phyloP scores from a whole-genome alignment of 129 eudicot genomes.

The Smallanthus sonchifolius region DNA sequence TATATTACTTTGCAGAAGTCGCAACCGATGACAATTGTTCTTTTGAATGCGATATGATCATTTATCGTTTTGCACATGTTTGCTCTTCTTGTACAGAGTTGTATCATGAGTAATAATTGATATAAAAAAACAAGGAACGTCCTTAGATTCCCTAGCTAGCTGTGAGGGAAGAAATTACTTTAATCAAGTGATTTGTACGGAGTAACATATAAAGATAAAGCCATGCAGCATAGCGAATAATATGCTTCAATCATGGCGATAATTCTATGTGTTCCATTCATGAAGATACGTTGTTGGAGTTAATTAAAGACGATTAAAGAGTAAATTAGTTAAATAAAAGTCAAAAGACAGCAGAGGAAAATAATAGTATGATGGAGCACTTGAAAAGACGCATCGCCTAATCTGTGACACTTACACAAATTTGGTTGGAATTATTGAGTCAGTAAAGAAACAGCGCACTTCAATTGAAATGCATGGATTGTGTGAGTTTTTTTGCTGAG shows the following conservation, averaged over 20 bases:
- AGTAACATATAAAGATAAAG: neutral
- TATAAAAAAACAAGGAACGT: neutral
- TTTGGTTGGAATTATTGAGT: neutral
- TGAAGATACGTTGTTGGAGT: neutral
- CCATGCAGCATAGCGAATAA: neutral
- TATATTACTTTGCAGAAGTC: neutral
- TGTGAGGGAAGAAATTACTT: neutral
- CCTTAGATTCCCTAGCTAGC: neutral
- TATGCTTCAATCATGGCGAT: neutral
- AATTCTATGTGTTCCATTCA: neutral
- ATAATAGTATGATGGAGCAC: neutral
- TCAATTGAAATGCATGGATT: neutral
- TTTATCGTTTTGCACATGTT: neutral
- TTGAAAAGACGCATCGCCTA: neutral
- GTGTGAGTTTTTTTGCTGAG: too few relatives aligned
- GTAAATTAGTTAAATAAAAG: neutral
- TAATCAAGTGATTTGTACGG: neutral
- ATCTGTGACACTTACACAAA: neutral
- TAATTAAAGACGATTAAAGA: neutral
- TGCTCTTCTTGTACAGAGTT: too few relatives aligned
- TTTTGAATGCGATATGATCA: neutral
- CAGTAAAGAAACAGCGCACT: neutral
- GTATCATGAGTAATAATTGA: too few relatives aligned
- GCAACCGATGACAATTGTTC: neutral
- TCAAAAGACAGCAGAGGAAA: constrained; percentile 2